Evolutionary conservation across 176 grass and related monocot species (phyloP), one percentile per base, ranked within the genome.

Genomic region (Otatea glauca): DNA sequence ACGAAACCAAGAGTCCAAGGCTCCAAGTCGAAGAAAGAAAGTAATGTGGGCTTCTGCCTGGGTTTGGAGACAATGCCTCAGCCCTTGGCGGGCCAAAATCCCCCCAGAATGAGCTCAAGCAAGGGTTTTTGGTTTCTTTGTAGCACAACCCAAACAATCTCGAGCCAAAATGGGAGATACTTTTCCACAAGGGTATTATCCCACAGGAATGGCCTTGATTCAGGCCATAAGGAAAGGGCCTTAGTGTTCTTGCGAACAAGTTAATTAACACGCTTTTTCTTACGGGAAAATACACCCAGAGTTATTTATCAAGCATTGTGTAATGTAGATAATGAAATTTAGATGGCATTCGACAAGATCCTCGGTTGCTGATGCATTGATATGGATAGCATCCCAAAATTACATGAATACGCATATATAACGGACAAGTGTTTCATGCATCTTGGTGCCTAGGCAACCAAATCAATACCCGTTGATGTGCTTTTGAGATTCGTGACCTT

Each of bases 81-180:
- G 17, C 13, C 25, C 24, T 42, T 18, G 5, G 50, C 13, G 59
- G 78, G 70, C 85, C 86, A 50, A 82, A 76, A 11, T 42, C 4
- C 47, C 11, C 60, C 4, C 32, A 43, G 21, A 71, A 34, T 67
- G 60, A 47, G 77, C 24, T 80, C 34, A 79, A 80, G 35, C 43
- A 37, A 41, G n/a, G 32, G 21, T 4, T 9, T 54, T 50, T 63
- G 9, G 43, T 72, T 60, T 50, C 29, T 50, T 16, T 27, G 13
- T 59, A 65, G 59, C 21, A 64, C 27, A 54, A 15, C 68, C 76
- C 34, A 80, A 72, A 54, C 10, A 73, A 18, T 53, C 17, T 35
- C 41, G 5, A 53, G 14, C 29, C 32, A 21, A 53, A 9, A 51
- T 16, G 72, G 63, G 21, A 48, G 8, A 71, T 24, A 32, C 11